A percentile compares a stretch with the other conserved stretches of the same genome.
These are phyloP conservation scores for Penicillium sp. DNA, from an alignment of 2,329 filamentous ascomycete species.

Conservation along the genomic window DNA sequence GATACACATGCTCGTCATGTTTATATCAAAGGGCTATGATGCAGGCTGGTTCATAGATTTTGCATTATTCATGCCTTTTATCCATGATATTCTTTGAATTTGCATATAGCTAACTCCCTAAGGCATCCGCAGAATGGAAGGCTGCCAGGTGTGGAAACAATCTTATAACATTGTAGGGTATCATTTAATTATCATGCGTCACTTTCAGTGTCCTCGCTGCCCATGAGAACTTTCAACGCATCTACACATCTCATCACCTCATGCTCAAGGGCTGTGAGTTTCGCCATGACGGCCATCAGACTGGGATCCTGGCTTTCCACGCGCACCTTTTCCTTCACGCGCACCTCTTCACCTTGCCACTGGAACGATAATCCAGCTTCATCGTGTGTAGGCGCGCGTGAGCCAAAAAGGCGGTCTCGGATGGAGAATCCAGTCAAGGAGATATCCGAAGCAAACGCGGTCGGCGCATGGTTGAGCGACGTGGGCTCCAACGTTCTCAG, in stretches of 20 bases:
- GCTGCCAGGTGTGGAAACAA: too few relatives aligned
- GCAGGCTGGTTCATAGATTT: too few relatives aligned
- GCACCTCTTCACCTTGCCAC: slow-evolving; percentile 71
- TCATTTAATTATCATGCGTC: slow-evolving; percentile 22
- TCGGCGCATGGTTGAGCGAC: slow-evolving; percentile 58
- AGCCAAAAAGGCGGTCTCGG: slow-evolving; percentile 56
- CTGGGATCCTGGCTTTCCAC: slow-evolving; percentile 89
- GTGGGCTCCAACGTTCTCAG: slow-evolving; percentile 70
- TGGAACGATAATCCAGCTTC: slow-evolving; percentile 77
- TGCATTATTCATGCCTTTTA: too few relatives aligned
- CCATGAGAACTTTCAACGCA: slow-evolving; percentile 79
- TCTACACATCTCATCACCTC: slow-evolving; percentile 69
- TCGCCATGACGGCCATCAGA: slow-evolving; percentile 78
- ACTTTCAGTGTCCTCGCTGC: slow-evolving; percentile 53
- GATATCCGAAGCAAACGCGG: slow-evolving; percentile 70
- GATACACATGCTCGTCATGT: neutral
- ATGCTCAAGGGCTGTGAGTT: slow-evolving; percentile 75
- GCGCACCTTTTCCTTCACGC: slow-evolving; percentile 84
- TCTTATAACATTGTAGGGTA: slow-evolving; percentile 1
- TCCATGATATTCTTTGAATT: too few relatives aligned
- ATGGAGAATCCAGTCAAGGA: slow-evolving; percentile 59
- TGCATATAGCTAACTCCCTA: too few relatives aligned
- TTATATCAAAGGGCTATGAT: too few relatives aligned
- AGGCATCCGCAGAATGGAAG: too few relatives aligned
- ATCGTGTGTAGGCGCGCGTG: slow-evolving; percentile 67